Conservation (phyloP, 108 stramenopile genomes). For the Cyclostephanos tholiformis region DNA sequence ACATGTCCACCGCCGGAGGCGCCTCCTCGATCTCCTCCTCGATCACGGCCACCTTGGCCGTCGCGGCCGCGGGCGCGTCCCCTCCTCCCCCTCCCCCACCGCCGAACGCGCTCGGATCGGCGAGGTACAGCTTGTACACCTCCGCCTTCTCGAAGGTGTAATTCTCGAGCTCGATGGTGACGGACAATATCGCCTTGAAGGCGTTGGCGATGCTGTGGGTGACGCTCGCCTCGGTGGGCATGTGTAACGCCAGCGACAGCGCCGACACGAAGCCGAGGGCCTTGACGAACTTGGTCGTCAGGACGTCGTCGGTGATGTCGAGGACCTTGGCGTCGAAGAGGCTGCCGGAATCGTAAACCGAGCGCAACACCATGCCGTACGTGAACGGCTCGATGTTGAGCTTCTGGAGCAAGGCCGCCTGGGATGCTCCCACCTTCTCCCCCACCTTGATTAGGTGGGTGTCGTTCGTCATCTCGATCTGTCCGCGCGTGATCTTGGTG, state of each 20-base stretch:
- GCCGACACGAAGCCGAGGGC: slow-evolving; percentile 86
- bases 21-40: slow-evolving; percentile 70
- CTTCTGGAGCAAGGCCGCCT: slow-evolving; percentile 95
- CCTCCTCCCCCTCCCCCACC: slow-evolving; percentile 77
- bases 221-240: slow-evolving; percentile 94
- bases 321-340: slow-evolving; percentile 97
- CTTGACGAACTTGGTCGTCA: slow-evolving; percentile 86
- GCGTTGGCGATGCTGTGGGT: slow-evolving; percentile 98
- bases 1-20: slow-evolving; percentile 64
- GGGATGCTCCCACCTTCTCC: slow-evolving; percentile 92
- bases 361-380: slow-evolving; percentile 91
- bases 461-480: slow-evolving; percentile 98
- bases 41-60: slow-evolving; percentile 39
- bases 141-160: slow-evolving; percentile 95
- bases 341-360: slow-evolving; percentile 95
- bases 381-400: slow-evolving; percentile 97
- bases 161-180: slow-evolving; percentile 87
- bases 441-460: slow-evolving; percentile 91
- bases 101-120: slow-evolving; percentile 82
- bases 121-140: slow-evolving; percentile 78
- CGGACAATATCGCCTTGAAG: slow-evolving; percentile 92
- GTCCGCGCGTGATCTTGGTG: slow-evolving; percentile 97
- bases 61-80: slow-evolving; percentile 48
- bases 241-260: slow-evolving; percentile 88
- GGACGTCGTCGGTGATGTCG: slow-evolving; percentile 94